Conservation (phyloP, 192 early-diverging fungal species). For the Rhizophagus prolifer region DNA sequence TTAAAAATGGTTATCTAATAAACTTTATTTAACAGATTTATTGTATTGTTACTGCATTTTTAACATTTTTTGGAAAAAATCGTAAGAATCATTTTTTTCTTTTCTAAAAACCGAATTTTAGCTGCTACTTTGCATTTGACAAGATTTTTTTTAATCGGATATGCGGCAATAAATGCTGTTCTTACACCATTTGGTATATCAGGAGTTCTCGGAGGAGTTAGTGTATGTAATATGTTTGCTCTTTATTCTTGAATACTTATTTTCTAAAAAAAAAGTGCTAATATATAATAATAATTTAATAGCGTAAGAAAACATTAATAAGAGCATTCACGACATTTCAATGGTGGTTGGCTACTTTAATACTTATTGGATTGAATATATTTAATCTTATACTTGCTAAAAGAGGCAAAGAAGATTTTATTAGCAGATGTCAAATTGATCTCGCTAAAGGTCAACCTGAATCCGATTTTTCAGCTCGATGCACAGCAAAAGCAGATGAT, state of each 20-base stretch:
- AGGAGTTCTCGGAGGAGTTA: neutral
- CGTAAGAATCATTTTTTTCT: neutral
- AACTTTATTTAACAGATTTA: neutral
- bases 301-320: neutral
- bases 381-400: neutral
- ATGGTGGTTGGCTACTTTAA: neutral
- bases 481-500: neutral
- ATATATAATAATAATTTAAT: neutral
- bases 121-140: neutral
- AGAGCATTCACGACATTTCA: neutral
- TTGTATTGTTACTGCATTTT: neutral
- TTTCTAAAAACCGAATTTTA: neutral
- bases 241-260: neutral
- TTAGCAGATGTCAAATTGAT: neutral
- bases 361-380: neutral
- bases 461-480: neutral
- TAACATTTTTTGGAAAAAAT: neutral
- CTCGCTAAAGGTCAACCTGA: neutral
- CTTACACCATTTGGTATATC: neutral
- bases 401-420: neutral
- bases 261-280: neutral
- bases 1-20: too few species aligned
- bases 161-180: neutral
- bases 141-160: neutral
- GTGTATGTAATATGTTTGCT: neutral